phyloP scores from a whole-genome alignment of 805 yeast genomes.

The Kregervanrija delftensis region DNA sequence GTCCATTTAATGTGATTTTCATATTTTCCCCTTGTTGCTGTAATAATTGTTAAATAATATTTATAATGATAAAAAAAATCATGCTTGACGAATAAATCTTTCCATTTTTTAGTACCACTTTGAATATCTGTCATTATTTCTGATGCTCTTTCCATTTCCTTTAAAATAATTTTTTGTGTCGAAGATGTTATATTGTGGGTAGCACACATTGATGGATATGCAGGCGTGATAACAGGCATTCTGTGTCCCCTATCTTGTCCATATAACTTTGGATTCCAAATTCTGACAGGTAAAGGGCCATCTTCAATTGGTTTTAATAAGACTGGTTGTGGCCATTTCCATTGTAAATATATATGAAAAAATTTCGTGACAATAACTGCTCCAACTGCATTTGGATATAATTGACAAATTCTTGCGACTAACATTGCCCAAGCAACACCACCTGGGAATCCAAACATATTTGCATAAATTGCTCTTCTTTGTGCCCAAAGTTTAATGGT shows the following conservation, averaged over 20 bases:
- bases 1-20: constrained; percentile 90
- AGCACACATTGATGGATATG: constrained; percentile 98
- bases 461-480: constrained; percentile 87
- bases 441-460: constrained; percentile 96
- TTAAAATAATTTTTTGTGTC: constrained; percentile 72
- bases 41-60: constrained; percentile 77
- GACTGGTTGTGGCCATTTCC: constrained; percentile 99
- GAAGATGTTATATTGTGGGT: constrained; percentile 92
- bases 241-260: constrained; percentile 83
- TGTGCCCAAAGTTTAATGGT: constrained; percentile 97
- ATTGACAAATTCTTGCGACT: constrained; percentile 95
- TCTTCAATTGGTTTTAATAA: constrained; percentile 88
- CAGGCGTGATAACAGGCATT: constrained; percentile 98
- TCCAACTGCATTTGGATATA: constrained; percentile 93
- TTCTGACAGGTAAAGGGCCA: constrained; percentile 92
- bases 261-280: constrained; percentile 93
- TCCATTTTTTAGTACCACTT: constrained; percentile 62
- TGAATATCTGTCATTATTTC: constrained; percentile 63
- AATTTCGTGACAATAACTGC: constrained; percentile 87
- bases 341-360: constrained; percentile 75
- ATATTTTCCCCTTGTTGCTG: constrained; percentile 61
- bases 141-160: constrained; percentile 75
- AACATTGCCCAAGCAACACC: constrained; percentile 99
- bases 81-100: constrained; percentile 69
- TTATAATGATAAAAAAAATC: constrained; percentile 79